Base-by-base conservation (phyloP, 1,139 yeast genomes). In the Petasospora fabianii region DNA sequence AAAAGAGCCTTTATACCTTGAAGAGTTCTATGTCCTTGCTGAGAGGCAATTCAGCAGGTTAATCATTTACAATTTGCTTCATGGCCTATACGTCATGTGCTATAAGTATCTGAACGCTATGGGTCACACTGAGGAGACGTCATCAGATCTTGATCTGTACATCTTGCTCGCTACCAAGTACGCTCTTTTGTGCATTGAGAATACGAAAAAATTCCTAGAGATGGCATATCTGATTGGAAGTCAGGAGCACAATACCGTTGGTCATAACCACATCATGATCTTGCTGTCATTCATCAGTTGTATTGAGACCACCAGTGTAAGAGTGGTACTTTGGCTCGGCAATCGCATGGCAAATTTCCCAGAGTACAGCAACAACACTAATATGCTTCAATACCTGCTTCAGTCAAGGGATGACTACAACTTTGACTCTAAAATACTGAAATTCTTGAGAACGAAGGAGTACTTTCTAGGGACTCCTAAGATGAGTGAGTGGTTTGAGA, bases 161-260 rank as follows among this genome's bases (percentile, higher is more conserved):
- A 12, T 22, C 11, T 26, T 39, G 1, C 29, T 35, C 9, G 36
- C 39, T 8, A 38, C 29, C 28, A 31, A 28, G 16, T 35, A 35
- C 24, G 24, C 36, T 5, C 28, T 24, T 9, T 11, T 30, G 27
- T 3, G 13, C 12, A 9, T 21, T 14, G 27, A 31, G 21, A 17
- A 5, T 12, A n/a, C 8, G n/a, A 16, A 14, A 4, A 15, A 16
- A 16, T 16, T 22, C 21, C 16, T 31, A 11, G 17, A 12, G 6
- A 11, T 15, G 6, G 10, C 13, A 5, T 11, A 31, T 10, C 11
- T 11, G 11, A 16, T 31, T 16, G 27, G 34, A n/a, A 28, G 17
- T 16, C 22, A 31, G 5, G 21, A 22, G 14, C 7, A 12, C 3
- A 31, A 31, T n/a, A 4, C 10, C 6, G 16, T 24, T 15, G 34